Conservation (phyloP, 2,329 filamentous ascomycete species). For the Alternaria incomplexa region DNA sequence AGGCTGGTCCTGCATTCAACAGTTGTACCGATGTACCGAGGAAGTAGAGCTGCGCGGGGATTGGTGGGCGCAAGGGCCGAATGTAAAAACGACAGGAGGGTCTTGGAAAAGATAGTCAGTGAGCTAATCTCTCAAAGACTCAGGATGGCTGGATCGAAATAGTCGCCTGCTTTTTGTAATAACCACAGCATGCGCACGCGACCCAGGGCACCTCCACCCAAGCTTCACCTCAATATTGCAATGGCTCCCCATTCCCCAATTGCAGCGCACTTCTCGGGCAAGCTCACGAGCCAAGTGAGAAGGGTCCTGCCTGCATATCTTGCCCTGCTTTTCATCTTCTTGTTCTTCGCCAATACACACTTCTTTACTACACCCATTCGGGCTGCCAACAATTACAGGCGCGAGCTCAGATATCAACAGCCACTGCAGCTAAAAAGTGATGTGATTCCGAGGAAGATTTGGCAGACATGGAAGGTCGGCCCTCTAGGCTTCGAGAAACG, state of each 20-base stretch:
- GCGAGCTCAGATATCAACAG: conserved; percentile 44
- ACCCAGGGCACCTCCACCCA: conserved; percentile 39
- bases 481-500: conserved; percentile 70
- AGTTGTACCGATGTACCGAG: conserved; percentile 16
- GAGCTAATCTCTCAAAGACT: conserved; percentile 19
- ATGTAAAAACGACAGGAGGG: conserved; percentile 5
- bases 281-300: conserved; percentile 42
- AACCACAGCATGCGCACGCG: conserved; percentile 45
- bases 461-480: conserved; percentile 78
- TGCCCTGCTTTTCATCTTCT: conserved; percentile 34
- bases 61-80: conserved; percentile 10
- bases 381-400: conserved; percentile 41
- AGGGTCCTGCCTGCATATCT: conserved; percentile 44
- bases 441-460: conserved; percentile 70
- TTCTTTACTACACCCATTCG: conserved; percentile 44
- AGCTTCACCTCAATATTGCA: conserved; percentile 39
- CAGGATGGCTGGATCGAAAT: conserved; percentile 16
- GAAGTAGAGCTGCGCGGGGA: not conserved
- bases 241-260: conserved; percentile 45
- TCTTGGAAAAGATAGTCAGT: conserved; percentile 16
- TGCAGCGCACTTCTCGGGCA: conserved; percentile 40
- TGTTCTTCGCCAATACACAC: conserved; percentile 42
- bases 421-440: conserved; percentile 31
- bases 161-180: conserved; percentile 28
- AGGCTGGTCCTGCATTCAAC: not conserved